Base-by-base conservation (phyloP, 441 rosid genomes). In the Erodium texanum region DNA sequence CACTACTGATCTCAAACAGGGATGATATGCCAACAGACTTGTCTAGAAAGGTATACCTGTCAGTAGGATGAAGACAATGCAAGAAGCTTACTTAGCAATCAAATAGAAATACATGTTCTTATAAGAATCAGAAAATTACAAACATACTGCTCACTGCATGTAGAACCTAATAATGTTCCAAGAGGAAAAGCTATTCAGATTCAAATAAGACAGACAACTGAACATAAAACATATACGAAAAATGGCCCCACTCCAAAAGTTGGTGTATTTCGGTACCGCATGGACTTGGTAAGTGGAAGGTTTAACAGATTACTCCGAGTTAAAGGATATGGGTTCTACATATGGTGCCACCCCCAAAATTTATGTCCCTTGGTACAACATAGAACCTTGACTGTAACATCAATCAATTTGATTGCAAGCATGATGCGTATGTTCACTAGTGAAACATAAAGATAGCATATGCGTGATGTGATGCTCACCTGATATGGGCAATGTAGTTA, bases 21-120 rank as follows among this genome's bases (percentile, higher is more conserved):
- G 97, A 81, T 29, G 98, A 87, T 78, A 92, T 67, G 67, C 99
- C 99, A 12, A 89, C 86, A 66, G 94, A 92, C 79, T 85, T 92
- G 78, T 90, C 88, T 79, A 94, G 82, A 80, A 88, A 94, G 77
- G 82, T 92, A 79, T 82, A 94, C 87, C 99, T 94, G 94, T 74
- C 65, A 38, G 62, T 67, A 76, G 72, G 56, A 72, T 36, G 56
- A 79, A 63, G 61, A 64, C 19, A 34, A 12, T 15, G n/a, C 50
- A 66, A 66, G 68, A 62, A 24, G 48, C 56, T 27, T 32, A 48
- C 58, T 23, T 27, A 43, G 56, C 20, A 22, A 29, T 61, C 22
- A 70, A 68, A 65, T 15, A 70, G 24, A 48, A 61, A 54, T 9
- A 24, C 38, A 68, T 32, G 50, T 43, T 68, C 62, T 64, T 66